Evolutionary conservation across 208 protist species (phyloP), one percentile per base, ranked within the genome.

Genomic region (Trypanosomatidae sp.): DNA sequence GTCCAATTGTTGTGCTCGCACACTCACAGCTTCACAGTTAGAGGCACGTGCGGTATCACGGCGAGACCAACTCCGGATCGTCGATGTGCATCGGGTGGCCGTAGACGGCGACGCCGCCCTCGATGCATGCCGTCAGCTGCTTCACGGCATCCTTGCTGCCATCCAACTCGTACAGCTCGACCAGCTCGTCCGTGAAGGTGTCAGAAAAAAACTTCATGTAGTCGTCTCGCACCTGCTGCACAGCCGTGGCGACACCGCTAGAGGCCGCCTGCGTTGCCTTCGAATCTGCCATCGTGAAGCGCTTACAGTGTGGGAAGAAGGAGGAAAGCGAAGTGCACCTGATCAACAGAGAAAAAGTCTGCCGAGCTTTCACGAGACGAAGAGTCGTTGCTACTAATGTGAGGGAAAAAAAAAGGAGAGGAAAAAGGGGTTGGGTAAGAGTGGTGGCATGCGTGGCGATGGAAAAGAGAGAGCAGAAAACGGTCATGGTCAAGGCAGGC

Each of bases 191-290:
- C 10, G 89, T 70, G 72, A 97, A 97, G 10, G 80, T 74, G 53
- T 95, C 90, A 2, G 91, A 92, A 73, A 97, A 93, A 46, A 84
- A 78, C 69, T 93, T 85, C 93, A 97, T 97, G 81, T 97, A 97
- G 28, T 83, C 83, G 73, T 97, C 91, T 6, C 89, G 76, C 36
- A 83, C 72, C 46, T 70, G 77, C 66, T 94, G 88, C 56, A 84
- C 79, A 39, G 75, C 74, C 15, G 82, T 72, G 9, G 69, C 73
- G 3, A 52, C 71, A 17, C 56, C 59, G 22, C 55, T 72, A 12
- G 69, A 22, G 3, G 46, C 2, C 0, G 59, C 4, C 8, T 7
- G 25, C 15, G 25, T 49, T 13, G 25, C 4, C 50, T 56, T 10
- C 47, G 44, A 30, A 33, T 10, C 28, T 49, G 10, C 47, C 30